Conservation (phyloP, 805 yeast genomes). For the Lipomyces spencermartinsiae region DNA sequence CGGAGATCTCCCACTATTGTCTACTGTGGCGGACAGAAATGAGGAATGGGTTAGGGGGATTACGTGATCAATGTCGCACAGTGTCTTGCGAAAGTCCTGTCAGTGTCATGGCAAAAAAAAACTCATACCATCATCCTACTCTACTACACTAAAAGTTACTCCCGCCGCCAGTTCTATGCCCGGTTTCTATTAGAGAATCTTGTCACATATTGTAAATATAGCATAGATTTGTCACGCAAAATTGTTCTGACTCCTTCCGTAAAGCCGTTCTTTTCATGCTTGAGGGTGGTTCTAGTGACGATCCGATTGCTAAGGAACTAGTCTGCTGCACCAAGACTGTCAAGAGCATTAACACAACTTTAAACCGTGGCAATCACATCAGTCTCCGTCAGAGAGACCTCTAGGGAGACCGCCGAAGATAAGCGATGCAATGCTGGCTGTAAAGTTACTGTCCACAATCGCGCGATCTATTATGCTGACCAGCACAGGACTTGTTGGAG, state of each 20-base stretch:
- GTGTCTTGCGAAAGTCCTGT: too few species aligned
- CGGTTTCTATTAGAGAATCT: too few species aligned
- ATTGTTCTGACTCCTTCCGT: neutral
- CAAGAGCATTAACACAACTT: neutral
- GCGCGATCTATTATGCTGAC: neutral
- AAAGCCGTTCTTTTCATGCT: neutral
- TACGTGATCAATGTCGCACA: too few species aligned
- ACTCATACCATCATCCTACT: too few species aligned
- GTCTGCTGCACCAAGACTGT: neutral
- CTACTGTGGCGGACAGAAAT: too few species aligned
- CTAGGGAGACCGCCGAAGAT: constrained; percentile 7
- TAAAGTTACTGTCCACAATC: neutral
- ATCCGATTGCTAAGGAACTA: neutral
- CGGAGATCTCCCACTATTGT: too few species aligned
- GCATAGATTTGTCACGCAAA: neutral
- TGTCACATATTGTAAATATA: too few species aligned
- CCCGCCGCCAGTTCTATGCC: neutral
- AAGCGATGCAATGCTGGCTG: neutral
- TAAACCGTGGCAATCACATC: constrained; percentile 2
- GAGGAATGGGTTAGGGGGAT: too few species aligned
- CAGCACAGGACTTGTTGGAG: neutral
- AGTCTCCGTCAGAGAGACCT: neutral
- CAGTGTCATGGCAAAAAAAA: too few species aligned
- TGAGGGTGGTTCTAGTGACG: neutral
- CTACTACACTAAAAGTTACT: too few species aligned